Evolutionary conservation across 2,329 filamentous ascomycete genomes (phyloP).

Genomic region (Cladosporium sp.): DNA sequence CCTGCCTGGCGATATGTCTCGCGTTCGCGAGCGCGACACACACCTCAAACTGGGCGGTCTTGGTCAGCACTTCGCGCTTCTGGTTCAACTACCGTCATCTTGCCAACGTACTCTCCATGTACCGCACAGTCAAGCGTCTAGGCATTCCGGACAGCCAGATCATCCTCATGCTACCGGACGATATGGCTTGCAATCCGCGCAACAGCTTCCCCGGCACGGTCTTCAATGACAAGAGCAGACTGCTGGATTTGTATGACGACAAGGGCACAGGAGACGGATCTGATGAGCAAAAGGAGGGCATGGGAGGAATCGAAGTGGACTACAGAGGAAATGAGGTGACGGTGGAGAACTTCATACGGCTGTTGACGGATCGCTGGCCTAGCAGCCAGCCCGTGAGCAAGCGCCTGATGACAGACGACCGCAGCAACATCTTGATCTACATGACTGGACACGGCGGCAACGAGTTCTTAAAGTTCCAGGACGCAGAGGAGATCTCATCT

Average conservation of each 20-base stretch:
- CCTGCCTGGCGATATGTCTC: constrained; percentile 27
- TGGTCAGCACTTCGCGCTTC: constrained; percentile 97
- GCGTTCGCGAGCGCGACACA: constrained; percentile 65
- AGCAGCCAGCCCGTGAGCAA: constrained; percentile 95
- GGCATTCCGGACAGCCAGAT: constrained; percentile 98
- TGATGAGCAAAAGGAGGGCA: constrained; percentile 26
- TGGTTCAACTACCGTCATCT: constrained; percentile 99
- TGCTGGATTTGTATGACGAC: constrained; percentile 93
- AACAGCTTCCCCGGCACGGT: constrained; percentile 98
- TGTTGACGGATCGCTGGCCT: constrained; percentile 90
- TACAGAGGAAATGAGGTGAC: constrained; percentile 98
- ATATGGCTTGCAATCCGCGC: constrained; percentile 98
- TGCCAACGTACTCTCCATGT: constrained; percentile 94
- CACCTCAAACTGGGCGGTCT: constrained; percentile 98
- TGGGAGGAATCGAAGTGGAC: constrained; percentile 79
- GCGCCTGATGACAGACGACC: constrained; percentile 86
- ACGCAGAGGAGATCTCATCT: constrained; percentile 93
- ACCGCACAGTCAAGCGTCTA: constrained; percentile 95
- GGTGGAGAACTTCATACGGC: constrained; percentile 95
- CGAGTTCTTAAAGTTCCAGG: constrained; percentile 97
- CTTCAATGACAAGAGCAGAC: constrained; percentile 96
- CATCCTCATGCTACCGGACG: constrained; percentile 99
- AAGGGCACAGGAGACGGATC: constrained; percentile 27
- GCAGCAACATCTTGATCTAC: constrained; percentile 96
- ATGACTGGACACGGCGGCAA: constrained; percentile 99